Percentiles rank a stretch among this genome's conserved stretches.
phyloP scores from a whole-genome alignment of 768 basidiomycete species.

The Sistotremastrum niveocremeum region DNA sequence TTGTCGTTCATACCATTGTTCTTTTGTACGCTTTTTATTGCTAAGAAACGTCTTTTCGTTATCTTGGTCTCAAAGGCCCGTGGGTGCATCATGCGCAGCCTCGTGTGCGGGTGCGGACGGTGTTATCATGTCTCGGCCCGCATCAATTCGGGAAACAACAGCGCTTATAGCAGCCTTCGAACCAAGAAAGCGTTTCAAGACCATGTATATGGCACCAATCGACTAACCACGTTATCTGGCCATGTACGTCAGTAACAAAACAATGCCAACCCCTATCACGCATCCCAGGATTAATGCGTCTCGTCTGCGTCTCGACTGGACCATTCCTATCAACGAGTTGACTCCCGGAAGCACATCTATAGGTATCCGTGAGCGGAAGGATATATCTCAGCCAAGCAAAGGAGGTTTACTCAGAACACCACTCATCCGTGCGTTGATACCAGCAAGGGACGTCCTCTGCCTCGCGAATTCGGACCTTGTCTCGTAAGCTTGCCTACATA shows the following conservation, averaged over 20 bases:
- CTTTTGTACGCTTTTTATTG: too few relatives aligned
- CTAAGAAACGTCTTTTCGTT: too few relatives aligned
- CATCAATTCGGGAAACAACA: too few relatives aligned
- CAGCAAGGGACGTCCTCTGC: constrained; percentile 60
- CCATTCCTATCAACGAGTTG: constrained; percentile 82
- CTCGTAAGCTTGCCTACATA: constrained; percentile 84
- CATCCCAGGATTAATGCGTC: constrained; percentile 83
- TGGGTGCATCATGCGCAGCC: too few relatives aligned
- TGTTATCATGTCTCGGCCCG: too few relatives aligned
- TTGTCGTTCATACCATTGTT: too few relatives aligned
- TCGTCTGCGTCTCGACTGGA: constrained; percentile 77
- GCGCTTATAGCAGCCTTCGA: too few relatives aligned
- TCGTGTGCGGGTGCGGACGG: too few relatives aligned
- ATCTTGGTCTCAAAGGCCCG: too few relatives aligned
- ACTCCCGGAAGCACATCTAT: constrained; percentile 88
- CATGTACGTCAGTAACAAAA: constrained; percentile 44
- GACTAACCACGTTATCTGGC: constrained; percentile 9
- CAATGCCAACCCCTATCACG: constrained; percentile 73
- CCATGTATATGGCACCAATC: too few relatives aligned
- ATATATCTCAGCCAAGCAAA: background rate
- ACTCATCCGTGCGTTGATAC: constrained; percentile 76
- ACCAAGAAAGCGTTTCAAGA: too few relatives aligned
- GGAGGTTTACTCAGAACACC: constrained; percentile 58
- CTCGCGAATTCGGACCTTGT: constrained; percentile 85
- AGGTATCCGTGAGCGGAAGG: background rate